Percentiles rank a stretch among this genome's conserved stretches.
Conservation (phyloP, 768 basidiomycete species). For the Leucosporidium scottii region DNA sequence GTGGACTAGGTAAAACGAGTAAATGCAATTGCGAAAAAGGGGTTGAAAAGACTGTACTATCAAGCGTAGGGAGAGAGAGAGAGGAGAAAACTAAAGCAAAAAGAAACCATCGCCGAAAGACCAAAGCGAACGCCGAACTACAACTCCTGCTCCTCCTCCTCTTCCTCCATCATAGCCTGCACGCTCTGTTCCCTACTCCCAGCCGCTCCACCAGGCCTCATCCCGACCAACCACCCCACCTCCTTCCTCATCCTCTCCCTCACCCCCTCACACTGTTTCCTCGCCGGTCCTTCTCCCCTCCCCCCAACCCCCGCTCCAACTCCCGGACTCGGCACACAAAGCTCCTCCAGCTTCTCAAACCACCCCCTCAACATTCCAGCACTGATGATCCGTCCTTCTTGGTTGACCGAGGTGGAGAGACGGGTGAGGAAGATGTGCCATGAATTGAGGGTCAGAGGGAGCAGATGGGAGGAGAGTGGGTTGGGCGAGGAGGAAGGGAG, state of each 20-base stretch:
- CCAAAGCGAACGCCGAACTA: too few relatives aligned
- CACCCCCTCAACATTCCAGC: slow-evolving; percentile 20
- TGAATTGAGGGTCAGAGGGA: slow-evolving; percentile 30
- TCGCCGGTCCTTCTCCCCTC: not conserved
- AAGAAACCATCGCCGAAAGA: too few relatives aligned
- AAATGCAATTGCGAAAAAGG: too few relatives aligned
- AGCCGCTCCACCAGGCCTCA: not conserved
- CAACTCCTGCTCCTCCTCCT: slow-evolving; percentile 10
- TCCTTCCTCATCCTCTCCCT: slow-evolving; percentile 32
- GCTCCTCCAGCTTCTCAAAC: slow-evolving; percentile 29
- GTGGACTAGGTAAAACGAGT: too few relatives aligned
- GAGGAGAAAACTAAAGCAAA: too few relatives aligned
- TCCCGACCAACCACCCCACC: slow-evolving; percentile 35
- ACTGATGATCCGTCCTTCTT: slow-evolving; percentile 31
- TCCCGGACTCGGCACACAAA: not conserved
- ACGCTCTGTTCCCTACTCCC: not conserved
- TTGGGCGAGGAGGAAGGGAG: not conserved
- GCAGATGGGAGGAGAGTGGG: slow-evolving; percentile 24
- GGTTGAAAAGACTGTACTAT: too few relatives aligned
- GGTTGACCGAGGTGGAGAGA: slow-evolving; percentile 26
- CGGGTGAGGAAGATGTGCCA: slow-evolving; percentile 34
- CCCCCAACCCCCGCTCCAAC: not conserved
- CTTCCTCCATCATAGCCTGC: not conserved
- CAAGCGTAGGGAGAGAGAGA: too few relatives aligned
- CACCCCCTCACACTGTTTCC: slow-evolving; percentile 32